These are phyloP conservation scores for Elaeis oleifera DNA, from an alignment of 202 grass and related monocot genomes.

Conservation along the genomic window DNA sequence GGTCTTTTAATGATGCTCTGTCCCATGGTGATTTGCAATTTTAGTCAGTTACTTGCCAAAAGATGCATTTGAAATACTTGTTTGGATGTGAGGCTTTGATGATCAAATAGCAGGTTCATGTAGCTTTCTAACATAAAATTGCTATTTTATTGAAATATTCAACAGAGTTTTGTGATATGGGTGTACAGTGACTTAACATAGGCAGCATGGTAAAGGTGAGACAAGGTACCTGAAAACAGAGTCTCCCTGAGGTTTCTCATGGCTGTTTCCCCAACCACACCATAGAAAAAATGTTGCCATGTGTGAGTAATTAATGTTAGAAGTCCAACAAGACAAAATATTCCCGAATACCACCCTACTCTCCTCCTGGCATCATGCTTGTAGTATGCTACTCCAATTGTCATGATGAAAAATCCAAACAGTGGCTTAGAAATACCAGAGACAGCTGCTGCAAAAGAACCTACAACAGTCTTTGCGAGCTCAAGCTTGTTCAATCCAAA, in stretches of 20 bases:
- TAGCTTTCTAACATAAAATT: too few relatives aligned
- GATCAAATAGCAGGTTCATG: too few relatives aligned
- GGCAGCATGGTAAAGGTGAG: too few relatives aligned
- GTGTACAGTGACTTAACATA: too few relatives aligned
- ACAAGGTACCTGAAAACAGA: conserved; percentile 53
- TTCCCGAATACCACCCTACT: conserved; percentile 39
- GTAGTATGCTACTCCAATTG: conserved; percentile 47
- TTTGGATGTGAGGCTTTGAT: too few relatives aligned
- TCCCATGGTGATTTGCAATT: too few relatives aligned
- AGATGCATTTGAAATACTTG: too few relatives aligned
- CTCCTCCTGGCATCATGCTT: conserved; percentile 25
- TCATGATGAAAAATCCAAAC: conserved; percentile 61
- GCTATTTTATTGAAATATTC: too few relatives aligned
- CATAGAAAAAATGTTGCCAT: conserved; percentile 57
- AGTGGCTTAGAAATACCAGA: conserved; percentile 59
- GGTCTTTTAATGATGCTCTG: too few relatives aligned
- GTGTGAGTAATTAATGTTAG: conserved; percentile 39
- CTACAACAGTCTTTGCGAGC: conserved; percentile 36
- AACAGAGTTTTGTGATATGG: too few relatives aligned
- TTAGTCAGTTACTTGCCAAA: too few relatives aligned
- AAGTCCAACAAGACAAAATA: conserved; percentile 37
- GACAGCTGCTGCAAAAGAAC: conserved; percentile 50
- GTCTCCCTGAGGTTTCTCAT: conserved; percentile 46
- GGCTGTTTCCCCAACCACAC: conserved; percentile 38
- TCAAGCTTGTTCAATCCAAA: conserved; percentile 42